Conservation (phyloP, 2,329 filamentous ascomycete species). For the Aureobasidium namibiae region DNA sequence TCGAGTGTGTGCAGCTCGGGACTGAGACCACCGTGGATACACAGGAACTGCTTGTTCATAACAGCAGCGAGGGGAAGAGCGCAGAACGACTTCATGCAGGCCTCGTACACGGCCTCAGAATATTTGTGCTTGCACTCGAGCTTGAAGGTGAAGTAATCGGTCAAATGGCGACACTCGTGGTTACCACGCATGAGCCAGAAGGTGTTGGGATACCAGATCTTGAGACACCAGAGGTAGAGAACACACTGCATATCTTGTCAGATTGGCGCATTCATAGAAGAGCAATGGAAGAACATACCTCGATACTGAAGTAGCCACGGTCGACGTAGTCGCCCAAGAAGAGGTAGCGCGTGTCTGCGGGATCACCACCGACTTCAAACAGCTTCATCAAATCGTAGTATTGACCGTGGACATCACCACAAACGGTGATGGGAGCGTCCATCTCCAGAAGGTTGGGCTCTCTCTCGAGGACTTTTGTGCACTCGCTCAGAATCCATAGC, state of each 20-base stretch:
- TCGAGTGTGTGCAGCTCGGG: slow-evolving; percentile 94
- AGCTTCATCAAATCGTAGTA: slow-evolving; percentile 99
- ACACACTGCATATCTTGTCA: slow-evolving; percentile 57
- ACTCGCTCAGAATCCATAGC: slow-evolving; percentile 84
- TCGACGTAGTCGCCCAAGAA: slow-evolving; percentile 98
- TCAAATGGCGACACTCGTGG: slow-evolving; percentile 97
- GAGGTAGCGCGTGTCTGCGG: slow-evolving; percentile 89
- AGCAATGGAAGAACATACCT: slow-evolving; percentile 41
- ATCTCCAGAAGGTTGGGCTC: slow-evolving; percentile 98
- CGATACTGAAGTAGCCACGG: slow-evolving; percentile 96
- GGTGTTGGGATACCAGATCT: slow-evolving; percentile 98
- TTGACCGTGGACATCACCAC: slow-evolving; percentile 95
- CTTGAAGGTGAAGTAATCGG: slow-evolving; percentile 99
- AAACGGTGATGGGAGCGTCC: slow-evolving; percentile 98
- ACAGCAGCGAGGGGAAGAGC: slow-evolving; percentile 84
- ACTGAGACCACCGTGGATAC: slow-evolving; percentile 93
- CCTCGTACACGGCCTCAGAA: slow-evolving; percentile 90
- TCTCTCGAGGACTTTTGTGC: slow-evolving; percentile 75
- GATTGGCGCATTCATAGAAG: slow-evolving; percentile 13
- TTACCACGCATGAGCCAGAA: slow-evolving; percentile 96
- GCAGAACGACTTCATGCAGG: slow-evolving; percentile 98
- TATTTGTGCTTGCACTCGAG: slow-evolving; percentile 99
- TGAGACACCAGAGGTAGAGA: slow-evolving; percentile 92
- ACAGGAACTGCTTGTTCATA: slow-evolving; percentile 99
- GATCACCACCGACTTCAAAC: slow-evolving; percentile 96